phyloP scores from a whole-genome alignment of 257 asterid species.

The Coffea eugenioides region DNA sequence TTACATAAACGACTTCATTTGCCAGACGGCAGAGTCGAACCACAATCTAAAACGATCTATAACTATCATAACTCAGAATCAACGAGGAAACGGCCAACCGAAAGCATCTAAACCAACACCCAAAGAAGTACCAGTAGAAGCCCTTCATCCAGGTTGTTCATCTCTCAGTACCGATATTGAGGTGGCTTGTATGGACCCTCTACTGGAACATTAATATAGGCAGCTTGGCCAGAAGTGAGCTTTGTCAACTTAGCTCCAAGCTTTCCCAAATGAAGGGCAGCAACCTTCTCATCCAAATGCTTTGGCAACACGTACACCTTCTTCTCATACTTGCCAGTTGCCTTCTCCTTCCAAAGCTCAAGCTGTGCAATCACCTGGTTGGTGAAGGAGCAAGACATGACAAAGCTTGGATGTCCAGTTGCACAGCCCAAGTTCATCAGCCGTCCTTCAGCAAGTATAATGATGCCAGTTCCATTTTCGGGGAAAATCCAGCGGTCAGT shows the following conservation, averaged over 20 bases:
- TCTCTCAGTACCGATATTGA: slow-evolving; percentile 50
- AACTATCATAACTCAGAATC: no score
- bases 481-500: slow-evolving; percentile 62
- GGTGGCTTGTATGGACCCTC: slow-evolving; percentile 70
- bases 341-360: slow-evolving; percentile 59
- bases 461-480: slow-evolving; percentile 38
- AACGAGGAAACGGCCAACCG: no score
- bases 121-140: no score
- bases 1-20: no score
- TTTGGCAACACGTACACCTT: slow-evolving; percentile 57
- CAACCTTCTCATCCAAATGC: slow-evolving; percentile 63
- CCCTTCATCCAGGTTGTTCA: neutral
- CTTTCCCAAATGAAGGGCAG: slow-evolving; percentile 59
- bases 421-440: slow-evolving; percentile 72
- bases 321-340: slow-evolving; percentile 51
- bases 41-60: no score
- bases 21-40: no score
- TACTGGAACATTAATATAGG: slow-evolving; percentile 46
- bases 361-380: slow-evolving; percentile 69
- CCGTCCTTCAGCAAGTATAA: slow-evolving; percentile 59
- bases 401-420: slow-evolving; percentile 65
- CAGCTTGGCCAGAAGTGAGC: slow-evolving; percentile 49
- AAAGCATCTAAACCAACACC: no score
- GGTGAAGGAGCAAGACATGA: slow-evolving; percentile 61
- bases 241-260: slow-evolving; percentile 60